Conservation (phyloP, 768 basidiomycete genomes). For the Tephrocybe sp. region DNA sequence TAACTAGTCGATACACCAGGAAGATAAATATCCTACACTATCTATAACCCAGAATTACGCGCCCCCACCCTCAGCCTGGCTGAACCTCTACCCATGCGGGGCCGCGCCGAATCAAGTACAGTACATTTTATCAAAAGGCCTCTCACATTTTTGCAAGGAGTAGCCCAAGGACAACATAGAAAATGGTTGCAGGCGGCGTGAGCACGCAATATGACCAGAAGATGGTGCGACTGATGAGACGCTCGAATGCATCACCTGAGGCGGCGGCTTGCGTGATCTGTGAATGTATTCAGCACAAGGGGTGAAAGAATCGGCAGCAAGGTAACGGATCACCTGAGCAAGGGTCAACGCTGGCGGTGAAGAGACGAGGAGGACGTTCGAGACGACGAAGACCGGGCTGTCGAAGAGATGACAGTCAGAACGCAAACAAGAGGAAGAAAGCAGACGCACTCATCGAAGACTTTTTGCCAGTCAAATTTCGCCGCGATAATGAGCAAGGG, state of each 20-base stretch:
- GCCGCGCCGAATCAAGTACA: neutral
- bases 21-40: no score
- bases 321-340: conserved; percentile 45
- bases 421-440: neutral
- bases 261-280: conserved; percentile 85
- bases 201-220: conserved; percentile 91
- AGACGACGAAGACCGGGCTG: conserved; percentile 86
- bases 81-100: neutral
- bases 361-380: conserved; percentile 78
- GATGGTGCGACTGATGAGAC: conserved; percentile 87
- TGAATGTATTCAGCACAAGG: neutral
- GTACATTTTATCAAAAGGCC: neutral
- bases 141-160: conserved; percentile 54
- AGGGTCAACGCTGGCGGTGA: conserved; percentile 72
- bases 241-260: conserved; percentile 85
- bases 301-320: conserved; percentile 1
- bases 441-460: conserved; percentile 74
- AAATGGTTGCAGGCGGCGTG: conserved; percentile 82
- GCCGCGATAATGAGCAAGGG: conserved; percentile 73
- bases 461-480: conserved; percentile 51
- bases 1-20: neutral
- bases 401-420: conserved; percentile 6
- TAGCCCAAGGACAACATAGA: conserved; percentile 75
- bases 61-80: no score
- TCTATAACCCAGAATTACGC: no score